Evolutionary conservation across 345 rosid genomes (phyloP), one percentile per base, ranked within the genome.

Genomic region (Melastoma malabathricum): DNA sequence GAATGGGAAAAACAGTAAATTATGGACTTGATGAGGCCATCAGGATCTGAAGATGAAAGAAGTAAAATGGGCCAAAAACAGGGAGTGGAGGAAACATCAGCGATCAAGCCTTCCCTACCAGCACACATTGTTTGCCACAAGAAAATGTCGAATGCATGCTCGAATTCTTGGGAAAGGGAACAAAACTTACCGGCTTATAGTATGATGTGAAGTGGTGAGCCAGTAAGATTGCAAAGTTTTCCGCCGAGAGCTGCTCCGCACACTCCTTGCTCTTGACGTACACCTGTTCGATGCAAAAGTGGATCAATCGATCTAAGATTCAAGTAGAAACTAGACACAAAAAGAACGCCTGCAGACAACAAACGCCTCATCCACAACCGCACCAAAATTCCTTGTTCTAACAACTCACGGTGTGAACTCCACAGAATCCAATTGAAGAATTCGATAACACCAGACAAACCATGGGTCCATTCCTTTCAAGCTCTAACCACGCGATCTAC

Each of bases 231-330:
- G 98, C 89, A 59, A 92, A 92, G 8, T 80, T 81, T 66, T 92
- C 96, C 10, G 70, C 85, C 1, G 98, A 78, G 58, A 87, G 62
- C 52, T 63, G 84, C 43, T 78, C 70, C 14, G 68, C 62, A 56
- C 93, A 77, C 71, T 87, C 89, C 70, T 92, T 79, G 18, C 96
- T 96, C 67, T 82, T 92, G 43, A 56, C 89, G 68, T 92, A 87
- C 43, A 87, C 98, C 98, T 92, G 56, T 3, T 56, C 46, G 48
- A 25, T 16, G 50, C 25, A 18, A 14, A 23, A 44, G 2, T 13
- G 9, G 4, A 17, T 9, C 41, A 34, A 6, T 34, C 41, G 2
- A 34, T 34, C 41, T 34, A 9, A 34, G 12, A 34, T 8, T 34
- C 27, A 19, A 56, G 15, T 20, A 20, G 13, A 25, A 45, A 6